These are phyloP conservation scores for Irpex rosettiformis DNA, from an alignment of 1,284 basidiomycete genomes.

Conservation along the genomic window DNA sequence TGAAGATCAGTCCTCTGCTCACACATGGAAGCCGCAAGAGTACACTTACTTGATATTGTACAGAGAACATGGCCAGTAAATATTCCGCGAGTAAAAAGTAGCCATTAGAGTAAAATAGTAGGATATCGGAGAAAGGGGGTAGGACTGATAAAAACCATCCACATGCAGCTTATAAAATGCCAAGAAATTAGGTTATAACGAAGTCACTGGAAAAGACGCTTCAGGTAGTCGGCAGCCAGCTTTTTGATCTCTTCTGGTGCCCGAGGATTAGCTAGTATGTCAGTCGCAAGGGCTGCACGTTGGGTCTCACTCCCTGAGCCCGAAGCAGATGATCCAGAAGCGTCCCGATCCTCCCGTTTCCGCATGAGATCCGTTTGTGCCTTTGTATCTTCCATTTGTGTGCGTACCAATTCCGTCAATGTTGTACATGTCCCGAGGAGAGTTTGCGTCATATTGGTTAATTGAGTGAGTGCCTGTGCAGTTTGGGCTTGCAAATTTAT, in stretches of 20 bases:
- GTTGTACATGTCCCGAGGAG: conserved; percentile 56
- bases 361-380: conserved; percentile 56
- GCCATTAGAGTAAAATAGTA: not conserved
- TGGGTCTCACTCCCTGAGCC: conserved; percentile 39
- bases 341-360: conserved; percentile 60
- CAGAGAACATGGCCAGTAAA: not conserved
- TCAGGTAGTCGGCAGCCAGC: conserved; percentile 66
- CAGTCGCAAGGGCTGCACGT: conserved; percentile 48
- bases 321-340: conserved; percentile 36
- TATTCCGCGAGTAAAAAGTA: not conserved
- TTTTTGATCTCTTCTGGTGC: conserved; percentile 57
- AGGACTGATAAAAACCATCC: not conserved
- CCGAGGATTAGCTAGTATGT: conserved; percentile 49
- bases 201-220: conserved; percentile 44
- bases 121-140: not conserved
- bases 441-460: conserved; percentile 48
- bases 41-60: not conserved
- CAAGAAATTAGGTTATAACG: not conserved
- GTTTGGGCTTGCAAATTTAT: conserved; percentile 17
- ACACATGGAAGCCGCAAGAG: not conserved
- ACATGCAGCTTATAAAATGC: not conserved
- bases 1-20: not conserved
- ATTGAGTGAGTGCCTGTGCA: conserved; percentile 40
- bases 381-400: conserved; percentile 25
- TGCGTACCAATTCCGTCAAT: conserved; percentile 34